Percentiles rank a stretch among this genome's conserved stretches.
Conservation (phyloP, 345 rosid genomes). For the Citrus reticulata region DNA sequence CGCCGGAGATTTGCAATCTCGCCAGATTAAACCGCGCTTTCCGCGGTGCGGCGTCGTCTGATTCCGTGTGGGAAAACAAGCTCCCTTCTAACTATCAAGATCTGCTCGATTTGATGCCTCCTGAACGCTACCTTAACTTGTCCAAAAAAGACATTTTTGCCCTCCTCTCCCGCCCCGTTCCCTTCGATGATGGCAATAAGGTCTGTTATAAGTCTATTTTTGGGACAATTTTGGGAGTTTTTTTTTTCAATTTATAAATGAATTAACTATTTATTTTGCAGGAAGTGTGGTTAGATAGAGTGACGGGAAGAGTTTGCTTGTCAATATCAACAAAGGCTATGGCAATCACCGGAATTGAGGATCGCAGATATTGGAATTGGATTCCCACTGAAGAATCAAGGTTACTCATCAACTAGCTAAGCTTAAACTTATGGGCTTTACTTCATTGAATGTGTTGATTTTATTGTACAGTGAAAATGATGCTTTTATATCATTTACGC, state of each 20-base stretch:
- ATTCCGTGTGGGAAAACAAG: slow-evolving; percentile 87
- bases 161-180: slow-evolving; percentile 72
- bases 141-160: slow-evolving; percentile 83
- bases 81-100: slow-evolving; percentile 73
- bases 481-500: not conserved
- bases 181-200: slow-evolving; percentile 73
- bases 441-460: not conserved
- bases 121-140: slow-evolving; percentile 53
- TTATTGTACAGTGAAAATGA: not conserved
- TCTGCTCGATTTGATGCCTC: slow-evolving; percentile 83
- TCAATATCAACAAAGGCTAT: slow-evolving; percentile 82
- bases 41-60: slow-evolving; percentile 91
- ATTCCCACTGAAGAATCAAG: slow-evolving; percentile 91
- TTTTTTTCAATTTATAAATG: not conserved
- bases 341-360: slow-evolving; percentile 93
- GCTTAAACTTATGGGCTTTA: not conserved
- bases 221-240: not conserved
- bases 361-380: slow-evolving; percentile 97
- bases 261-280: slow-evolving; percentile 22
- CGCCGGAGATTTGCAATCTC: slow-evolving; percentile 97
- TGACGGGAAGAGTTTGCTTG: slow-evolving; percentile 83
- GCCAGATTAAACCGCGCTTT: slow-evolving; percentile 78
- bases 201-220: slow-evolving; percentile 20
- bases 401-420: slow-evolving; percentile 26
- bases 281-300: slow-evolving; percentile 94